Evolutionary conservation across 2,329 filamentous ascomycete species (phyloP).

Genomic region (Sclerotinia subarctica): DNA sequence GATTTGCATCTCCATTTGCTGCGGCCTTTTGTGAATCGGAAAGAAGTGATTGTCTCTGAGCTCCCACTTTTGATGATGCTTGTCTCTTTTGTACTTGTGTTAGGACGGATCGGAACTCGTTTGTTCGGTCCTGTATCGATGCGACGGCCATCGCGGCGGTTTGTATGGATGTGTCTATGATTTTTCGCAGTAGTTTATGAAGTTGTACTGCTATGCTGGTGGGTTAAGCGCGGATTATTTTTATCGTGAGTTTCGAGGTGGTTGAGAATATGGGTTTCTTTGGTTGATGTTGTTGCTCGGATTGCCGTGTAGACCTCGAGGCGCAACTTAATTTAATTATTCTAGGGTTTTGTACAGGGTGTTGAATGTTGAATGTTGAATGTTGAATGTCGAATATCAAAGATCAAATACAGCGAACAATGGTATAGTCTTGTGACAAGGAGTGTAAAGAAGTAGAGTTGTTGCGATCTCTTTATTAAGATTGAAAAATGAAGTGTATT

Average conservation of each 20-base stretch:
- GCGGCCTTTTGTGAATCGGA: conserved; percentile 68
- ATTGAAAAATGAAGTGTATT: not conserved
- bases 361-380: not conserved
- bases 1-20: conserved; percentile 50
- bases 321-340: not conserved
- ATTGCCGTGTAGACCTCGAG: not conserved
- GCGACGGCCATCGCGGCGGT: conserved; percentile 53
- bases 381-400: not conserved
- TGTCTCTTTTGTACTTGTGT: conserved; percentile 79
- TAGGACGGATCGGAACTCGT: conserved; percentile 91
- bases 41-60: conserved; percentile 78
- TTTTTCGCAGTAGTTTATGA: conserved; percentile 19
- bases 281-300: not conserved
- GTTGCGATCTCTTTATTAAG: not conserved
- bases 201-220: conserved; percentile 10
- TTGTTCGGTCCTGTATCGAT: conserved; percentile 94
- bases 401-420: too few relatives aligned
- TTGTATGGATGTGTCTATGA: not conserved
- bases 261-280: not conserved
- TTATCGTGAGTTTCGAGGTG: not conserved
- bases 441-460: not conserved
- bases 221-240: not conserved
- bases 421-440: not conserved
- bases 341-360: not conserved
- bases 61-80: conserved; percentile 69